Evolutionary conservation across 352 stramenopile species (phyloP).

Genomic region (Globisporangium nagaii): DNA sequence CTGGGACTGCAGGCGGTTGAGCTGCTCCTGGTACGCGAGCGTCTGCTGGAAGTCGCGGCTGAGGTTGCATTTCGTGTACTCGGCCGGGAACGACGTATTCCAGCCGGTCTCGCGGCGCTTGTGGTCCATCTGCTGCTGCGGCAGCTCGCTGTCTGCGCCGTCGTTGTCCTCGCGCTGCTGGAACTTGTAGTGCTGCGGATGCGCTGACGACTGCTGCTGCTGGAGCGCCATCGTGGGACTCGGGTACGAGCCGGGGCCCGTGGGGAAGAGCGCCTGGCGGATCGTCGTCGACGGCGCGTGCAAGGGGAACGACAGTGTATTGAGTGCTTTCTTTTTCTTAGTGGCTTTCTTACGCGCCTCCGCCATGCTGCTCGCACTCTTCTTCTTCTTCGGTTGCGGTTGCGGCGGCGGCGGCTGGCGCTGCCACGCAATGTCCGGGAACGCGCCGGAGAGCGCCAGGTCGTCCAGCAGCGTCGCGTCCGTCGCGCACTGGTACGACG

Average conservation of each 20-base stretch:
- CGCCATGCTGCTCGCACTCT: no score
- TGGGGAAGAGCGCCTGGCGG: conserved; percentile 37
- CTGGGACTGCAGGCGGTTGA: conserved; percentile 17
- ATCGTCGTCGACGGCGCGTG: conserved; percentile 30
- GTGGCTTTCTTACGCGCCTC: conserved; percentile 12
- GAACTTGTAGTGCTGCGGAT: conserved; percentile 11
- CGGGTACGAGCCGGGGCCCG: conserved; percentile 34
- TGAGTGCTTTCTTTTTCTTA: conserved; percentile 21
- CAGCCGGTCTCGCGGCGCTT: conserved; percentile 63
- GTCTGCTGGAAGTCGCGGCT: conserved; percentile 43
- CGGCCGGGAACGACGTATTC: conserved; percentile 63
- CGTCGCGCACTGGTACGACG: background rate
- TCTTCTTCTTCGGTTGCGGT: conserved; percentile 5
- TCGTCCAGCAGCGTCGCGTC: conserved; percentile 29
- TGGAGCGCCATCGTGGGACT: conserved; percentile 22
- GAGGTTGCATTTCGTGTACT: conserved; percentile 39
- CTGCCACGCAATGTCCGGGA: conserved; percentile 13
- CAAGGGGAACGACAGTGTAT: conserved; percentile 23
- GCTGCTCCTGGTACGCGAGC: conserved; percentile 54
- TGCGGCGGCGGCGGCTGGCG: background rate
- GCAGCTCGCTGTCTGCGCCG: background rate
- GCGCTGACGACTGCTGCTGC: conserved; percentile 12
- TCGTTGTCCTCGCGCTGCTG: conserved; percentile 1
- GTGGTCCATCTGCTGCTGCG: conserved; percentile 18
- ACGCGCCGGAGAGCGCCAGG: conserved; percentile 22